phyloP scores from a whole-genome alignment of 1,139 yeast genomes.

The Suhomyces coccinellae region DNA sequence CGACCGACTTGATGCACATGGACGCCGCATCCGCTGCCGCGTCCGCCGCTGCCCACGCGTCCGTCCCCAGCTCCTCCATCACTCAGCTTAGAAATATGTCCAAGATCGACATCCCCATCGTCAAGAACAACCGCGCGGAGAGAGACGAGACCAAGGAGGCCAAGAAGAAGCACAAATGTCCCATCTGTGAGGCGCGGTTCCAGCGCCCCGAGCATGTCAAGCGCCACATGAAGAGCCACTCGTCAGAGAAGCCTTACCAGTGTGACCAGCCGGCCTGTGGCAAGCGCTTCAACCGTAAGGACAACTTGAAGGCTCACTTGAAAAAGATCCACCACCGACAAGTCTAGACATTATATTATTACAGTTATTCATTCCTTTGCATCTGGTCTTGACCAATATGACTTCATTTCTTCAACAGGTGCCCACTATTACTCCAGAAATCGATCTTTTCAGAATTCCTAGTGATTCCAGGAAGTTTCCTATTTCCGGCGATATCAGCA shows the following conservation, averaged over 20 bases:
- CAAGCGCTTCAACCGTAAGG: conserved; percentile 62
- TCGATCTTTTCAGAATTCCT: no score
- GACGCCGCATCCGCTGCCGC: neutral
- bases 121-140: conserved; percentile 19
- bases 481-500: no score
- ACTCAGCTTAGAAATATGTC: conserved; percentile 15
- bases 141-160: conserved; percentile 47
- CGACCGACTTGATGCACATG: conserved; percentile 6
- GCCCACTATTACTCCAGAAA: no score
- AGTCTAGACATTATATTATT: conserved; percentile 3
- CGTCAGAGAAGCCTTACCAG: conserved; percentile 80
- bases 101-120: conserved; percentile 19
- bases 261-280: conserved; percentile 76
- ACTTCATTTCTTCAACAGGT: conserved; percentile 5
- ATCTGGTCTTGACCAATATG: conserved; percentile 5
- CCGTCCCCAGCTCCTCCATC: conserved; percentile 16
- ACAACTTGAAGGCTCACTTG: conserved; percentile 59
- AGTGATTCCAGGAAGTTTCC: no score
- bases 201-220: conserved; percentile 92
- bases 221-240: conserved; percentile 84
- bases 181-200: conserved; percentile 72
- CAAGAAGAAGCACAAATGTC: conserved; percentile 71
- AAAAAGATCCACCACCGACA: conserved; percentile 56
- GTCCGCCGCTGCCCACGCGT: conserved; percentile 9
- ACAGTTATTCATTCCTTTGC: conserved; percentile 8